Conservation (phyloP, 148 eudicot species). For the Vaccinium vitisidaea region DNA sequence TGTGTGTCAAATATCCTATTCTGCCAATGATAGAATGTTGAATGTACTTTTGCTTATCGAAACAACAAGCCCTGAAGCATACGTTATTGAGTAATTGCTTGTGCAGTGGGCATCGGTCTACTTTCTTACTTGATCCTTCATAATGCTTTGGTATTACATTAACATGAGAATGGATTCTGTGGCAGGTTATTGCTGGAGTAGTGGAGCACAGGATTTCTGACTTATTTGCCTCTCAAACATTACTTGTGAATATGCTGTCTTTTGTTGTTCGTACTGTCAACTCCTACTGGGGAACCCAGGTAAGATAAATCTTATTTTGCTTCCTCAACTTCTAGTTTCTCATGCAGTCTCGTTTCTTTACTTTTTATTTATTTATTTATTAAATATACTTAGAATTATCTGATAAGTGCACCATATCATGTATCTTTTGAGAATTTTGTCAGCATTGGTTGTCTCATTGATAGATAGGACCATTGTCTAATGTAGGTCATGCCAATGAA, state of each 20-base stretch:
- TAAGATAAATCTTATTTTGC: conserved; percentile 28
- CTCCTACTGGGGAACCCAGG: conserved; percentile 99
- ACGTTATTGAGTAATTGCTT: neutral
- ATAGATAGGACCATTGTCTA: neutral
- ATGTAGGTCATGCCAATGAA: neutral
- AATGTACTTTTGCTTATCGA: neutral
- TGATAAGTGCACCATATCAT: neutral
- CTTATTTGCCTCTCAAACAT: conserved; percentile 60
- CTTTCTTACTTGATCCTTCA: neutral
- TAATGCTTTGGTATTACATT: neutral
- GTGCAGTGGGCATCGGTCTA: neutral
- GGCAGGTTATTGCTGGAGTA: conserved; percentile 94
- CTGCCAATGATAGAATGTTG: neutral
- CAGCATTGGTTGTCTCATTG: neutral
- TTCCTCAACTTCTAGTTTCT: neutral
- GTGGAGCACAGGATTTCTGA: conserved; percentile 93
- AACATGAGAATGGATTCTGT: neutral
- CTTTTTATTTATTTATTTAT: neutral
- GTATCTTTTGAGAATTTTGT: neutral
- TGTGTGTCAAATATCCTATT: neutral
- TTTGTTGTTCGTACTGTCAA: conserved; percentile 69
- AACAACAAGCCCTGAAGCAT: neutral
- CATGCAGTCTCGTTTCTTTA: neutral
- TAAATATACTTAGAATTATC: neutral
- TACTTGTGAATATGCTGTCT: conserved; percentile 77